Conservation (phyloP, 345 rosid species). For the Salix dunnii region DNA sequence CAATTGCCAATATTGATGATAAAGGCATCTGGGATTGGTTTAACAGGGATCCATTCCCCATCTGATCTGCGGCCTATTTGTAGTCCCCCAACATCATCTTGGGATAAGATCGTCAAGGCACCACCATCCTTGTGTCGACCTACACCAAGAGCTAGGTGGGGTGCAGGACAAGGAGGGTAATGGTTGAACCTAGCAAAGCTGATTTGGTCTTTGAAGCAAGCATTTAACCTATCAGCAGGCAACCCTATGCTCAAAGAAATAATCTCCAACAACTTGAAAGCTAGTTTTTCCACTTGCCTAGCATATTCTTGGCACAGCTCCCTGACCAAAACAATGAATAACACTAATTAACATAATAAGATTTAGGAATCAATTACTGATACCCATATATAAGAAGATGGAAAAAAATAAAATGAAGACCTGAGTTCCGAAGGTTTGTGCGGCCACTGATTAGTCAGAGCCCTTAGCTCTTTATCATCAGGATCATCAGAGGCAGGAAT, state of each 20-base stretch:
- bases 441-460: conserved; percentile 76
- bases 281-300: conserved; percentile 58
- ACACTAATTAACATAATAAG: neutral
- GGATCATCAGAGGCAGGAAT: conserved; percentile 59
- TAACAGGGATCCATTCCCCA: conserved; percentile 67
- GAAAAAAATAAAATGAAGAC: conserved; percentile 23
- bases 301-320: conserved; percentile 67
- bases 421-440: conserved; percentile 51
- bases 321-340: conserved; percentile 26
- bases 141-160: conserved; percentile 79
- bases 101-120: conserved; percentile 66
- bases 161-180: conserved; percentile 80
- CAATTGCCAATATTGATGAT: conserved; percentile 73
- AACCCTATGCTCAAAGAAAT: conserved; percentile 69
- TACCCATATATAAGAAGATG: neutral
- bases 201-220: conserved; percentile 61
- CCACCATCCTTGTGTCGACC: conserved; percentile 84
- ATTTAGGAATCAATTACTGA: too few relatives aligned
- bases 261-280: conserved; percentile 56
- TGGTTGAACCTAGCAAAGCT: conserved; percentile 59
- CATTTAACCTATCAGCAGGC: conserved; percentile 37
- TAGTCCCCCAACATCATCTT: conserved; percentile 81
- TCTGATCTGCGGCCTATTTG: conserved; percentile 65
- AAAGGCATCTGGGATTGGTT: conserved; percentile 48
- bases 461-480: conserved; percentile 42